Evolutionary conservation across 106 monocot species (phyloP).

Genomic region (Posidonia australis): DNA sequence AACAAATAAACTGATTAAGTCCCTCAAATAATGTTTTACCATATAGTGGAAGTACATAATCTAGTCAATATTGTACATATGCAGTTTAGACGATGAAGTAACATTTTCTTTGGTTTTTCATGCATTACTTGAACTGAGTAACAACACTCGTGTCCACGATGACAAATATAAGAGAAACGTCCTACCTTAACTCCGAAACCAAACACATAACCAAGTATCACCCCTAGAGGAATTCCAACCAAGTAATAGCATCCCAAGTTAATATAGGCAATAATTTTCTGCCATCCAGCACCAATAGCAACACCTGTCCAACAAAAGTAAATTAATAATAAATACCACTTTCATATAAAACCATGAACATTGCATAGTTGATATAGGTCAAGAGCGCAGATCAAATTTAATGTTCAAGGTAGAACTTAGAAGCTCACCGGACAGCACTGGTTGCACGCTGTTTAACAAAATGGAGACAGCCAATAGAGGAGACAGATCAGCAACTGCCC

Average conservation of each 20-base stretch:
- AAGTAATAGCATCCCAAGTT: conserved; percentile 70
- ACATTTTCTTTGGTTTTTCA: neutral
- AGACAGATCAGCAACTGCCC: conserved; percentile 52
- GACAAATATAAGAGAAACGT: neutral
- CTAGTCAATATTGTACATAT: neutral
- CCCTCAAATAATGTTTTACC: too few species aligned
- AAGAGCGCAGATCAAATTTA: neutral
- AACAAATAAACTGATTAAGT: too few species aligned
- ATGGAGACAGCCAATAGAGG: conserved; percentile 67
- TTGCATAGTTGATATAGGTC: too few species aligned
- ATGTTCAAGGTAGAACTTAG: neutral
- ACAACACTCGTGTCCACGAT: neutral
- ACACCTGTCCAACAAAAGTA: conserved; percentile 40
- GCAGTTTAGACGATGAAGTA: neutral
- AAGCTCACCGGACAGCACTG: conserved; percentile 60
- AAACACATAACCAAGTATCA: conserved; percentile 16
- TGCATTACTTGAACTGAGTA: neutral
- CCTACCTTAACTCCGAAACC: conserved; percentile 52
- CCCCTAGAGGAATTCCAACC: conserved; percentile 66
- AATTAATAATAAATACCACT: neutral
- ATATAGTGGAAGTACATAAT: neutral
- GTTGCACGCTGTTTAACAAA: conserved; percentile 70
- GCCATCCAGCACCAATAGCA: conserved; percentile 83
- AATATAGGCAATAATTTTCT: conserved; percentile 65
- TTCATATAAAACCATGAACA: too few species aligned